Conservation (phyloP, 305 asterid species). For the Fraxinus nigra region DNA sequence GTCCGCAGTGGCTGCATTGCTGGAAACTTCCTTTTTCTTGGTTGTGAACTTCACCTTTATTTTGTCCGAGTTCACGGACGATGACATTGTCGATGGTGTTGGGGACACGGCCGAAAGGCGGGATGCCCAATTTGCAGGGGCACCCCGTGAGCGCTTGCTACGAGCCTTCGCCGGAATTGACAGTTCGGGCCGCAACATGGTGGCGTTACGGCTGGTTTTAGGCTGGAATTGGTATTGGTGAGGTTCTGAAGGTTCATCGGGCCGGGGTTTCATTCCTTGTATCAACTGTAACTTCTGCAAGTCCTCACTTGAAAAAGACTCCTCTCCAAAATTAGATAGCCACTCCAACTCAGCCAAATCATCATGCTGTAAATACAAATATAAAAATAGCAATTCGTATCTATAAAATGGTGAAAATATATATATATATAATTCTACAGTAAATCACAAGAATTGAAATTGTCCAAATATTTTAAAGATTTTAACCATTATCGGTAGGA, state of each 20-base stretch:
- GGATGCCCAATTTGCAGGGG: conserved; percentile 72
- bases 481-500: background rate
- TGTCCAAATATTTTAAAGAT: background rate
- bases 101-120: conserved; percentile 55
- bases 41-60: background rate
- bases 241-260: conserved; percentile 12
- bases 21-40: conserved; percentile 37
- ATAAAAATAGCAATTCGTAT: background rate
- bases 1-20: conserved; percentile 9
- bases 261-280: conserved; percentile 29
- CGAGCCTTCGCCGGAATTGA: conserved; percentile 60
- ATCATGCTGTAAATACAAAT: conserved; percentile 27
- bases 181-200: conserved; percentile 29
- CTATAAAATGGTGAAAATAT: background rate
- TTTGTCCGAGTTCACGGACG: conserved; percentile 49
- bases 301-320: conserved; percentile 46
- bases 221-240: conserved; percentile 19
- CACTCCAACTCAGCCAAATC: conserved; percentile 52
- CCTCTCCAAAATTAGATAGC: conserved; percentile 50
- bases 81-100: conserved; percentile 31
- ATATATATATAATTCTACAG: conserved; percentile 16
- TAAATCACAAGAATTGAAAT: background rate
- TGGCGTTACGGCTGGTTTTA: conserved; percentile 21
- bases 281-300: conserved; percentile 35
- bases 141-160: conserved; percentile 77